Evolutionary conservation across 768 basidiomycete species (phyloP), one percentile per base, ranked within the genome.

Genomic region (Suillus weaverae): DNA sequence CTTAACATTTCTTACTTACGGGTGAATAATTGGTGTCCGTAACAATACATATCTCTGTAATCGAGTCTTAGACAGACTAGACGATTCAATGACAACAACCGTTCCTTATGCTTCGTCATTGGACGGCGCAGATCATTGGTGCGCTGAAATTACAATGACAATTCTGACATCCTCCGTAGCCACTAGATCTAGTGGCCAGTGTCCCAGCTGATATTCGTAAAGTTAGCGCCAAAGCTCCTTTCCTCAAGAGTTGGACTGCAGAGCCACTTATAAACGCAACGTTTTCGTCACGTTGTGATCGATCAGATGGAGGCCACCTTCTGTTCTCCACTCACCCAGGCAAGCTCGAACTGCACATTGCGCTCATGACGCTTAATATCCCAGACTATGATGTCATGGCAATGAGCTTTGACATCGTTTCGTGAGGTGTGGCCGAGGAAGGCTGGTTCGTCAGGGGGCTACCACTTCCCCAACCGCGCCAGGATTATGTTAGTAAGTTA

Each of bases 401-500:
- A 44, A 44, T 44, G 20, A n/a, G 43, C 20, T 10, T 20, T 20
- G 43, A 41, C 11, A 41, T 41, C 39, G 16, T 3, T 14, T 4
- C 33, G 33, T 85, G 14, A 94, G 73, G 5, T 94, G 94, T 3
- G 89, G 89, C 1, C 93, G 92, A 26, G n/a, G n/a, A n/a, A n/a
- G n/a, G n/a, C n/a, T n/a, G n/a, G n/a, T n/a, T n/a, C 26, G 26
- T 26, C 26, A 26, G 26, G 26, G 26, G 26, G 26, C 26, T 26
- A 26, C 26, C 26, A 26, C 26, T n/a, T n/a, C n/a, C n/a, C n/a
- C 26, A 1, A 26, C 26, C 26, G 26, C 26, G 26, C 26, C 26
- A 26, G 26, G 26, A 26, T 26, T 26, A 26, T 26, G 26, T 26
- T n/a, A n/a, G n/a, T n/a, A n/a, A n/a, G n/a, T n/a, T 26, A 26